phyloP scores from a whole-genome alignment of 2,329 filamentous ascomycete species.

The Hypoxylon sp. region DNA sequence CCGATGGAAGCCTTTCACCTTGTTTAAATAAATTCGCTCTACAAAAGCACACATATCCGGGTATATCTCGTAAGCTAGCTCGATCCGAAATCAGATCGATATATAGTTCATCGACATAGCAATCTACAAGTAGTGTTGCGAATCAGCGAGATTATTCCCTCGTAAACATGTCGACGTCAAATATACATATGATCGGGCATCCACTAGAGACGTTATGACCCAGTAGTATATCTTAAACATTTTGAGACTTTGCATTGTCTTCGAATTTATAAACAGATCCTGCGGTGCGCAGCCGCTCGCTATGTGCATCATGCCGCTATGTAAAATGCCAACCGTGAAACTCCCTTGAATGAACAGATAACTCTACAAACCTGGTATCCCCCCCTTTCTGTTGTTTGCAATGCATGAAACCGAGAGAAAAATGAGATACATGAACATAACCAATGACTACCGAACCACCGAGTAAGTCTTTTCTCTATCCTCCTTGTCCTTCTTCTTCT shows the following conservation, averaged over 20 bases:
- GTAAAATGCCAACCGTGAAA: constrained; percentile 24
- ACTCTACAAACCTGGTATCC: constrained; percentile 33
- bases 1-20: neutral
- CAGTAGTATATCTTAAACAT: constrained; percentile 15
- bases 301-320: constrained; percentile 35
- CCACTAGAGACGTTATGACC: neutral
- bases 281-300: constrained; percentile 16
- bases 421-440: neutral
- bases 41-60: no score
- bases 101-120: neutral
- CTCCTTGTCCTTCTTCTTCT: constrained; percentile 65
- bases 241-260: constrained; percentile 15
- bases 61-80: neutral
- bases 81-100: neutral
- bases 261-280: constrained; percentile 25
- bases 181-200: no score
- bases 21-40: neutral
- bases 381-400: constrained; percentile 24
- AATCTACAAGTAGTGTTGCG: neutral
- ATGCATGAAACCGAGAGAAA: constrained; percentile 24
- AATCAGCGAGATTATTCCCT: no score
- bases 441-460: constrained; percentile 31
- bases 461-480: constrained; percentile 44
- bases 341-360: constrained; percentile 29
- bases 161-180: no score